These are phyloP conservation scores for Pisolithus albus DNA, from an alignment of 768 basidiomycete species.

Conservation along the genomic window DNA sequence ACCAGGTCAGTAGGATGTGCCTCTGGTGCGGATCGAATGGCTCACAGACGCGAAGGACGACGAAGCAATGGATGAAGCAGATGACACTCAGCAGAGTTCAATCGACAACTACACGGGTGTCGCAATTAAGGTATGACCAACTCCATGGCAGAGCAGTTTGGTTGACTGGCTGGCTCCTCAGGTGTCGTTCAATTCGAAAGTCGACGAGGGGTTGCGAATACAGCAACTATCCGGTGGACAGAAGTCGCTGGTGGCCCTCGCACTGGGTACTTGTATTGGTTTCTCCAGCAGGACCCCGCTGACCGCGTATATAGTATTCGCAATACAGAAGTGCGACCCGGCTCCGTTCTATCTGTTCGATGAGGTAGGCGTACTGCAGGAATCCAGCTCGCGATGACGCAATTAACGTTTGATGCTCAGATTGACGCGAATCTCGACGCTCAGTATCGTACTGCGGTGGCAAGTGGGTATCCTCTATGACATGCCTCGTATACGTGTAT, in stretches of 20 bases:
- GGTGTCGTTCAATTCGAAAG: slow-evolving; percentile 99
- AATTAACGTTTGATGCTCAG: slow-evolving; percentile 27
- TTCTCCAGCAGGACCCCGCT: not conserved
- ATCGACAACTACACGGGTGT: slow-evolving; percentile 97
- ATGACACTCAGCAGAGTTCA: slow-evolving; percentile 63
- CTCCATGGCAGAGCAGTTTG: not conserved
- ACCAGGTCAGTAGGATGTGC: slow-evolving; percentile 46
- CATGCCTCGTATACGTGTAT: not conserved
- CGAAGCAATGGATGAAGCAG: slow-evolving; percentile 58
- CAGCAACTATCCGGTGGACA: slow-evolving; percentile 97
- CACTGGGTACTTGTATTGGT: slow-evolving; percentile 53
- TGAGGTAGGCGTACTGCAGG: slow-evolving; percentile 45
- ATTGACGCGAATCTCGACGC: slow-evolving; percentile 98
- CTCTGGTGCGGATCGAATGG: not conserved
- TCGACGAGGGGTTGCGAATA: slow-evolving; percentile 92
- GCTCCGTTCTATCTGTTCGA: slow-evolving; percentile 99
- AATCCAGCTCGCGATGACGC: not conserved
- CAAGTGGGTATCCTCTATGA: slow-evolving; percentile 48
- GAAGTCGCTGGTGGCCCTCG: slow-evolving; percentile 93
- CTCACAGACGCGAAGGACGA: slow-evolving; percentile 46
- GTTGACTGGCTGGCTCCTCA: slow-evolving; percentile 20
- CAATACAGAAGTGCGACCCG: slow-evolving; percentile 98
- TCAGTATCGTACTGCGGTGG: slow-evolving; percentile 95
- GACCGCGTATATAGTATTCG: slow-evolving; percentile 62
- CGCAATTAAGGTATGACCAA: slow-evolving; percentile 69